A percentile compares a stretch with the other conserved stretches of the same genome.
Evolutionary conservation across 1,284 basidiomycete genomes (phyloP).

Genomic region (Testicularia cyperi): DNA sequence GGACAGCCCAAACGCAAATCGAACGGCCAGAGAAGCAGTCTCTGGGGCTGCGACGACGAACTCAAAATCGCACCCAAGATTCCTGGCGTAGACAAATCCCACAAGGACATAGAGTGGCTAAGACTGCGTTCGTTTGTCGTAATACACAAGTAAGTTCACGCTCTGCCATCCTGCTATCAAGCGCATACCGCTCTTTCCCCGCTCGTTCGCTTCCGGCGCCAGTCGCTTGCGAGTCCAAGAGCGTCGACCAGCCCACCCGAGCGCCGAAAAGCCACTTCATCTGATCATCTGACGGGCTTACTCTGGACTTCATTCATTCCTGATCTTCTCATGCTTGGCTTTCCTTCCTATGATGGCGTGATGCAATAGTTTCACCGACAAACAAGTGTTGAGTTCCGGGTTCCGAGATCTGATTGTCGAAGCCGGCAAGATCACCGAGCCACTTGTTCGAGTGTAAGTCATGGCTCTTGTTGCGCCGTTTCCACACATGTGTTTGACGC

Average conservation of each 20-base stretch:
- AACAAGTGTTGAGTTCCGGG: conserved; percentile 69
- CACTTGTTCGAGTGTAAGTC: conserved; percentile 79
- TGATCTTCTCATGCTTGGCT: not conserved
- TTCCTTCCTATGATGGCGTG: not conserved
- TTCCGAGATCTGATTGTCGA: conserved; percentile 70
- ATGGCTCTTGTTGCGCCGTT: not conserved
- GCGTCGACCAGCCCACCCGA: too few relatives aligned
- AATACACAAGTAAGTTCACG: conserved; percentile 66
- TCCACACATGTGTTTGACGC: too few relatives aligned
- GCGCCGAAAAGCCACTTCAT: too few relatives aligned
- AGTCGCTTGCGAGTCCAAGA: too few relatives aligned
- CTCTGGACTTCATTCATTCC: too few relatives aligned
- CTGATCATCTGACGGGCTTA: too few relatives aligned
- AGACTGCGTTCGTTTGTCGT: conserved; percentile 80
- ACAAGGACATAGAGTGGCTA: conserved; percentile 82
- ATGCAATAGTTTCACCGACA: conserved; percentile 71
- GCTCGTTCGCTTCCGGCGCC: too few relatives aligned
- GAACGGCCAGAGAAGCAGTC: conserved; percentile 53
- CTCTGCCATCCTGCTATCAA: too few relatives aligned
- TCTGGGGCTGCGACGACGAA: conserved; percentile 67
- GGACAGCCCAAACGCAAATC: conserved; percentile 65
- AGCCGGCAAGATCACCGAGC: conserved; percentile 68
- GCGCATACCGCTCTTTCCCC: too few relatives aligned
- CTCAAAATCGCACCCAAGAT: conserved; percentile 66
- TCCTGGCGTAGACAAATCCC: conserved; percentile 73